These are phyloP conservation scores for Linum trigynum DNA, from an alignment of 345 rosid species.

Conservation along the genomic window DNA sequence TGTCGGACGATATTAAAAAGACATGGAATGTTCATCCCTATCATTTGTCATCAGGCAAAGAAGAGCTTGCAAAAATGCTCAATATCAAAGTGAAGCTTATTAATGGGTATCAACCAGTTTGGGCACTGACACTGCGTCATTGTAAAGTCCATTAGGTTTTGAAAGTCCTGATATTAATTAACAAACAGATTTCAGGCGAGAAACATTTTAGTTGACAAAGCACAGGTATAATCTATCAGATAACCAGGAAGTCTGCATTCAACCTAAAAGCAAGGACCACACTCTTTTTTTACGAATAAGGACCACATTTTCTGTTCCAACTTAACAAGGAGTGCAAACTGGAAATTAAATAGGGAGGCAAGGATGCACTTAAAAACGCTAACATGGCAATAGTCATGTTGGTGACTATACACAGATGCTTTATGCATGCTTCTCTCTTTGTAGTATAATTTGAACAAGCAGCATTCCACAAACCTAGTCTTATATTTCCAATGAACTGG, in stretches of 20 bases:
- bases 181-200: too few species aligned
- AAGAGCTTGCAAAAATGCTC: background rate
- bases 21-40: background rate
- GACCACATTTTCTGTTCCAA: too few species aligned
- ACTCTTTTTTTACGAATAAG: too few species aligned
- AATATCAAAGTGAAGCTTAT: background rate
- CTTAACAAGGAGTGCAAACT: background rate
- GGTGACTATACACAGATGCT: background rate
- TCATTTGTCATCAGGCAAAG: background rate
- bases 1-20: background rate
- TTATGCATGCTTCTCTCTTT: background rate
- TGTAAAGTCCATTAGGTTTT: too few species aligned
- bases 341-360: background rate
- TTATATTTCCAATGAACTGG: background rate
- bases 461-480: background rate
- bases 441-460: background rate
- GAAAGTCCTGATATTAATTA: too few species aligned
- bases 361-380: too few species aligned
- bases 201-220: too few species aligned
- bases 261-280: too few species aligned
- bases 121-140: too few species aligned
- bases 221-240: too few species aligned
- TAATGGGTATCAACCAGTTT: background rate
- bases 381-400: background rate
- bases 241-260: too few species aligned